Conservation (phyloP, 148 eudicot genomes). For the Vaccinium darrowii region DNA sequence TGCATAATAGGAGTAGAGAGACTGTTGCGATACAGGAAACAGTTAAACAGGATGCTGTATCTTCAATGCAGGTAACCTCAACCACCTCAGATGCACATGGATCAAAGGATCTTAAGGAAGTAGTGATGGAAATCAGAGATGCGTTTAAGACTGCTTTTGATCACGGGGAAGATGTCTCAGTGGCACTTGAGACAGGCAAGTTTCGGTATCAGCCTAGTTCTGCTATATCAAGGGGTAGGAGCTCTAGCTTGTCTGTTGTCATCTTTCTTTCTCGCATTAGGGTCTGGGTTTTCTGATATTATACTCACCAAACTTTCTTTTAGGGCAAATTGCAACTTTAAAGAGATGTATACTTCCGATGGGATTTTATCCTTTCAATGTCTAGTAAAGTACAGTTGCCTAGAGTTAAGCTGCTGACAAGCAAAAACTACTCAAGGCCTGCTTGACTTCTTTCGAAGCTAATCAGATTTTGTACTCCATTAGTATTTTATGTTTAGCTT, state of each 20-base stretch:
- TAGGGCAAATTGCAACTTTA: neutral
- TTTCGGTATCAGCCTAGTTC: slow-evolving; percentile 11
- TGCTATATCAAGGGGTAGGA: neutral
- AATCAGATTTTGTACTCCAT: neutral
- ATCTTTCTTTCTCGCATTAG: neutral
- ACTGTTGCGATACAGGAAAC: neutral
- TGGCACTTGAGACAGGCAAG: slow-evolving; percentile 5
- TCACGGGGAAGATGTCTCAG: slow-evolving; percentile 12
- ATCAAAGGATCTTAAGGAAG: slow-evolving; percentile 13
- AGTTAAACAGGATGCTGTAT: neutral
- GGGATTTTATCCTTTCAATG: neutral
- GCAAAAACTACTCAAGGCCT: neutral
- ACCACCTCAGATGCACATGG: neutral
- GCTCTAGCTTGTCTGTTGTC: neutral
- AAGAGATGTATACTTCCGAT: neutral
- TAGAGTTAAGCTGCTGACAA: neutral
- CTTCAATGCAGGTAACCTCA: neutral
- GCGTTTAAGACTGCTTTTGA: neutral
- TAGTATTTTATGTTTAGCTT: neutral
- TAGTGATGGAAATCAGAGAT: slow-evolving; percentile 14
- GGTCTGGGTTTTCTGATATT: neutral
- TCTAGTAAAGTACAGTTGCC: too few species aligned
- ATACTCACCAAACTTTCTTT: neutral
- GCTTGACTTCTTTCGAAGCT: neutral
- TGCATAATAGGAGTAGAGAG: neutral